Evolutionary conservation across 2,329 filamentous ascomycete genomes (phyloP).

Genomic region (Hymenoscyphus linearis): DNA sequence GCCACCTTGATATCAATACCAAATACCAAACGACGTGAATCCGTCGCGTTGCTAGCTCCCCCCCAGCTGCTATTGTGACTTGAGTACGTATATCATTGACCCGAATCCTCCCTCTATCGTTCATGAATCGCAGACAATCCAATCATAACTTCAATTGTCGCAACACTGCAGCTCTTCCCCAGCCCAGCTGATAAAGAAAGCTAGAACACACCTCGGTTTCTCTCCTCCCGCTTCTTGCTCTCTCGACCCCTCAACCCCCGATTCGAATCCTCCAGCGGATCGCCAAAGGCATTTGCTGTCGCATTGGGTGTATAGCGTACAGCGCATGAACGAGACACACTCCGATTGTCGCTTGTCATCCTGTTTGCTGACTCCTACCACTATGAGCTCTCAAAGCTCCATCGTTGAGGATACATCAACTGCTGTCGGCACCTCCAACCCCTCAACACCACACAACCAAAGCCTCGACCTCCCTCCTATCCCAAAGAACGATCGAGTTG

Average conservation of each 20-base stretch:
- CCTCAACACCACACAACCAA: slow-evolving; percentile 22
- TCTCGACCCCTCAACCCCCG: background rate
- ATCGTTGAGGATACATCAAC: slow-evolving; percentile 22
- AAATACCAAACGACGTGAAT: background rate
- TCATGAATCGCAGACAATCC: background rate
- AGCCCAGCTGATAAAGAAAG: background rate
- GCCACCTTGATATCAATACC: background rate
- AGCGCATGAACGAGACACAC: background rate
- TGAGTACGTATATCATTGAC: background rate
- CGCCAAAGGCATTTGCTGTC: background rate
- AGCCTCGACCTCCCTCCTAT: slow-evolving; percentile 16
- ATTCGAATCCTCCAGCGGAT: background rate
- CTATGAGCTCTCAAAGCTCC: slow-evolving; percentile 27
- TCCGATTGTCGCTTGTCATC: background rate
- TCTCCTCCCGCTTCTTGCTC: background rate
- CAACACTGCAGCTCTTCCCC: background rate
- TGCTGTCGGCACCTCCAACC: slow-evolving; percentile 13
- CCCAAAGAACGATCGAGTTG: slow-evolving; percentile 11
- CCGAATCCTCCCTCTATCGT: background rate
- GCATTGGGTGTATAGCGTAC: background rate
- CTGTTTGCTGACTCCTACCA: background rate
- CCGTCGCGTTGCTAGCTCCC: background rate
- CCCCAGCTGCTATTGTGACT: background rate
- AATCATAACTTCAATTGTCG: background rate
- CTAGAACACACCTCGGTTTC: background rate